phyloP scores from a whole-genome alignment of 2,329 filamentous ascomycete genomes.

The Clarireedia hainanense region DNA sequence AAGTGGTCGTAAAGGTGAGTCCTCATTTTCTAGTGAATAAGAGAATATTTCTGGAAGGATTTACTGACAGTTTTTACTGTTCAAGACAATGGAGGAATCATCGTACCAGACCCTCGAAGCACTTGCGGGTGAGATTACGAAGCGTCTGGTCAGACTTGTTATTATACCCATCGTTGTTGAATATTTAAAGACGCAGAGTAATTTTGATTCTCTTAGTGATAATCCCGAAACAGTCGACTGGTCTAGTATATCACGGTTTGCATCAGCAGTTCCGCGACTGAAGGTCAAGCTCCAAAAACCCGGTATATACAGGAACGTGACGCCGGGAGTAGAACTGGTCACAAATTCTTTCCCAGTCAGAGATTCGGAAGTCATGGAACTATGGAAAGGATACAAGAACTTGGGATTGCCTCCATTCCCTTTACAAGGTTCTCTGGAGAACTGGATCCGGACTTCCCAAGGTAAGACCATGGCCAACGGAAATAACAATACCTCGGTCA shows the following conservation, averaged over 20 bases:
- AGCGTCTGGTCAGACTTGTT: conserved; percentile 39
- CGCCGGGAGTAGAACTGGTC: conserved; percentile 2
- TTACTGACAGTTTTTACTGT: background rate
- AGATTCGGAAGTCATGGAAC: background rate
- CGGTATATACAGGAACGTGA: conserved; percentile 1
- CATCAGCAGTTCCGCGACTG: background rate
- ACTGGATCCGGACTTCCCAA: conserved; percentile 18
- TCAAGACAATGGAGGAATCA: conserved; percentile 47
- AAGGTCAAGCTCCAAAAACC: conserved; percentile 6
- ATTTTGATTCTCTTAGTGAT: background rate
- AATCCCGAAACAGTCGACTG: background rate
- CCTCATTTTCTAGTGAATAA: background rate
- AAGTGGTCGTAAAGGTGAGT: conserved; percentile 52
- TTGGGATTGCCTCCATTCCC: conserved; percentile 18
- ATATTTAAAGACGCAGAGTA: background rate
- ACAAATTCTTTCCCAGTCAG: background rate
- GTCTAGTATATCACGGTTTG: background rate
- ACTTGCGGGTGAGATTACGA: conserved; percentile 42
- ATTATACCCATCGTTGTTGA: conserved; percentile 21
- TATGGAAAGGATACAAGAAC: conserved; percentile 8
- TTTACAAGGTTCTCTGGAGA: conserved; percentile 17
- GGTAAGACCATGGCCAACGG: too few relatives aligned
- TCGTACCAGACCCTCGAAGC: conserved; percentile 58
- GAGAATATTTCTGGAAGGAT: background rate
- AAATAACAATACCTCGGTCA: too few relatives aligned